phyloP scores from a whole-genome alignment of 139 green algal species.

The Mychonastes homosphaera region DNA sequence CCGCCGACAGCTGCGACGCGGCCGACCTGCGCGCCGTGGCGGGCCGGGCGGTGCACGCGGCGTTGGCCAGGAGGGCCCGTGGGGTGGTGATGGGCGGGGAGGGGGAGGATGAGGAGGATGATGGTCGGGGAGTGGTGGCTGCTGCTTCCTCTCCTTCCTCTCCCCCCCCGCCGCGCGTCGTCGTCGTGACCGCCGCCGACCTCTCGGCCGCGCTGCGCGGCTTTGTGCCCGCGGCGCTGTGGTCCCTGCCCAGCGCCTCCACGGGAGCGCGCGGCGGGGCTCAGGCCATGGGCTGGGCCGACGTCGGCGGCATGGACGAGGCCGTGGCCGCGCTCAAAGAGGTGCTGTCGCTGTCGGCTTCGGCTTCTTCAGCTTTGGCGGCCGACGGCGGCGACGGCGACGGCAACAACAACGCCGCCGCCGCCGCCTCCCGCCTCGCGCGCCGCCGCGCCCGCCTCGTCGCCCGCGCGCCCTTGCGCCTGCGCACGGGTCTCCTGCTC shows the following conservation, averaged over 20 bases:
- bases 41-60: slow-evolving; percentile 51
- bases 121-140: background rate
- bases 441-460: slow-evolving; percentile 29
- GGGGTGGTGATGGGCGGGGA: background rate
- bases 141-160: no score
- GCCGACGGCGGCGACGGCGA: no score
- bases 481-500: slow-evolving; percentile 85
- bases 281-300: slow-evolving; percentile 49
- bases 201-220: slow-evolving; percentile 35
- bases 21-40: slow-evolving; percentile 55
- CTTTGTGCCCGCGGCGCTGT: slow-evolving; percentile 58
- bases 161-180: no score
- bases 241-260: slow-evolving; percentile 27
- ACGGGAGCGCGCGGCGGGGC: slow-evolving; percentile 3
- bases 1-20: slow-evolving; percentile 62
- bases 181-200: slow-evolving; percentile 28
- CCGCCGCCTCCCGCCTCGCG: background rate
- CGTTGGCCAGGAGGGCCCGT: slow-evolving; percentile 11
- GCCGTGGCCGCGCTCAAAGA: slow-evolving; percentile 67
- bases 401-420: no score
- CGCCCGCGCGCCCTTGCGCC: slow-evolving; percentile 61
- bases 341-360: slow-evolving; percentile 61
- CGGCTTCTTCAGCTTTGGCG: slow-evolving; percentile 30
- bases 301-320: slow-evolving; percentile 76
- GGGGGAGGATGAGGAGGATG: background rate